Conservation (phyloP, 495 filamentous ascomycete genomes). For the Penicillium dipodomyicola region DNA sequence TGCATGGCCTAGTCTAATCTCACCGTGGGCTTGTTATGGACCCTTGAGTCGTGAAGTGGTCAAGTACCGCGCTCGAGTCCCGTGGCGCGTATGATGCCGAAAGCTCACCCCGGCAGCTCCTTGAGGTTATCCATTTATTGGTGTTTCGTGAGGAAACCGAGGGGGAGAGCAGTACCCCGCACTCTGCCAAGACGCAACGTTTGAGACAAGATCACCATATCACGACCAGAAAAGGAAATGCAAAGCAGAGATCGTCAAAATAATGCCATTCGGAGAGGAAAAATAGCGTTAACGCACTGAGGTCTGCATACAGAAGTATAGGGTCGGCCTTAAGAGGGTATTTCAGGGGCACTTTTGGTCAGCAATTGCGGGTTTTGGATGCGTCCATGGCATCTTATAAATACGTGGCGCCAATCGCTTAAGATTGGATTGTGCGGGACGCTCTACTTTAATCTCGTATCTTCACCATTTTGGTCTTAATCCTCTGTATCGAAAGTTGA, state of each 20-base stretch:
- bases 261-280: neutral
- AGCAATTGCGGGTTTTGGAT: neutral
- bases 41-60: neutral
- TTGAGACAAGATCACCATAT: neutral
- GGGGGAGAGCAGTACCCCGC: neutral
- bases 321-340: neutral
- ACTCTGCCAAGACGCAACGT: neutral
- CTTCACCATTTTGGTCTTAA: neutral
- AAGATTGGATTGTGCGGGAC: neutral
- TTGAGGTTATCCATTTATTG: neutral
- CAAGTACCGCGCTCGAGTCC: neutral
- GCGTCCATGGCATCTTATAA: neutral
- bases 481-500: neutral
- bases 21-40: neutral
- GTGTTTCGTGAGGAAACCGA: neutral
- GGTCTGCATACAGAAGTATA: neutral
- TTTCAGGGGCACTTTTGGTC: neutral
- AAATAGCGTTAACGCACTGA: neutral
- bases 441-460: neutral
- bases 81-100: neutral
- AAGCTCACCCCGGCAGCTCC: neutral
- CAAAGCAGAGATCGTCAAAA: neutral
- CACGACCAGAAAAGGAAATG: neutral
- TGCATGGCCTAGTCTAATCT: neutral
- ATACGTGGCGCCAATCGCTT: neutral